Conservation (phyloP, 1,284 basidiomycete genomes). For the Boletellus deceptivus region DNA sequence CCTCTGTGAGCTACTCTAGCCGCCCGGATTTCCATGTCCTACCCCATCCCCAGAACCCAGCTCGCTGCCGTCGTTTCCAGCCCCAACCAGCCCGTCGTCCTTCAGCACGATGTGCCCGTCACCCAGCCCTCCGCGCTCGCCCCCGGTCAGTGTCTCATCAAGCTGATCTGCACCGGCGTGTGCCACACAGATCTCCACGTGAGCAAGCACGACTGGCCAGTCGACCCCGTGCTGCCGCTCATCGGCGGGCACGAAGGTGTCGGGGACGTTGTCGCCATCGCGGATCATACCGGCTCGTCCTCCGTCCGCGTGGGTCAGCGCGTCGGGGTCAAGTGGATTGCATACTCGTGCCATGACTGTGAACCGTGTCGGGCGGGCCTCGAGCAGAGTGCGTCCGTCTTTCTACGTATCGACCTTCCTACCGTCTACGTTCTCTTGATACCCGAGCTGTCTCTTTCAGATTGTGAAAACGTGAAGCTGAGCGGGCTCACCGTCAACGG, state of each 20-base stretch:
- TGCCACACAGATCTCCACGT: conserved; percentile 84
- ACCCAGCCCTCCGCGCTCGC: conserved; percentile 62
- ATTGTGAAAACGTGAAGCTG: conserved; percentile 59
- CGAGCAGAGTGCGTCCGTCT: conserved; percentile 58
- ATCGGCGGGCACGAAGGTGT: conserved; percentile 88
- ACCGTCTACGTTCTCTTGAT: no score
- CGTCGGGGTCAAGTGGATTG: conserved; percentile 88
- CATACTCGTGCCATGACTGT: conserved; percentile 68
- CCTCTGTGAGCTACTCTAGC: neutral
- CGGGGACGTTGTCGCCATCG: conserved; percentile 77
- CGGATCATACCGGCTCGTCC: conserved; percentile 56
- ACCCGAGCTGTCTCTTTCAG: conserved; percentile 19
- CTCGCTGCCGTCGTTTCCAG: conserved; percentile 58
- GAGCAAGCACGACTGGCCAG: conserved; percentile 70
- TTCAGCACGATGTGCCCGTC: conserved; percentile 57
- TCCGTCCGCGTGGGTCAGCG: conserved; percentile 73
- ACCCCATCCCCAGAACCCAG: conserved; percentile 58
- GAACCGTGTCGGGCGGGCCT: conserved; percentile 71
- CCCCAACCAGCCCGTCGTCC: conserved; percentile 42
- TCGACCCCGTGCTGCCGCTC: conserved; percentile 65
- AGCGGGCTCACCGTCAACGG: conserved; percentile 81
- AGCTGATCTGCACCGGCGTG: conserved; percentile 70
- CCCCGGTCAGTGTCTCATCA: conserved; percentile 81
- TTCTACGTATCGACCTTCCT: neutral
- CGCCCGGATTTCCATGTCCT: neutral